These are phyloP conservation scores for Neurospora terricola DNA, from an alignment of 495 filamentous ascomycete species.

Conservation along the genomic window DNA sequence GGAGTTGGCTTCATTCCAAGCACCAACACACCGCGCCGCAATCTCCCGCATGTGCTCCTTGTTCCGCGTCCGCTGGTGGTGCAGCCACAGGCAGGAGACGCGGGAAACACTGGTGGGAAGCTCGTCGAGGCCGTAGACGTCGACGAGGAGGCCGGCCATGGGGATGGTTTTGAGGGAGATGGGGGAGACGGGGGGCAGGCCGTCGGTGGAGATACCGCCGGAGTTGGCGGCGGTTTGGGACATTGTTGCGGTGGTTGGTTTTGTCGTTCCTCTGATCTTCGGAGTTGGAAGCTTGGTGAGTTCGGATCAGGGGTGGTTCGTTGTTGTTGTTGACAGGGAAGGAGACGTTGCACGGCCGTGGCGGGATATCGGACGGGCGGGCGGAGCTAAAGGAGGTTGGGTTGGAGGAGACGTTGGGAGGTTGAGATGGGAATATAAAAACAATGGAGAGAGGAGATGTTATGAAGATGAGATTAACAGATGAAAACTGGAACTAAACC, in stretches of 20 bases:
- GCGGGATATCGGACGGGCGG: background rate
- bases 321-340: background rate
- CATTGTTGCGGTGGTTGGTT: conserved; percentile 1
- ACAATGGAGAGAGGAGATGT: background rate
- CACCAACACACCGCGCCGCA: conserved; percentile 25
- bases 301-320: background rate
- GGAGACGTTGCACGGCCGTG: background rate
- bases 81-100: conserved; percentile 73
- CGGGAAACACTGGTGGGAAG: conserved; percentile 38
- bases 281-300: background rate
- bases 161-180: conserved; percentile 52
- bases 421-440: no score
- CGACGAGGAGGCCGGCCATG: conserved; percentile 67
- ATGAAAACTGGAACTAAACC: background rate
- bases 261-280: background rate
- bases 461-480: background rate
- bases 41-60: conserved; percentile 58
- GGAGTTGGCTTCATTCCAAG: conserved; percentile 17
- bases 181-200: conserved; percentile 24
- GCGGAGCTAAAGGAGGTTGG: background rate
- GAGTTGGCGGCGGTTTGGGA: background rate
- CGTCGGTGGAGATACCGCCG: background rate
- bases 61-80: conserved; percentile 64
- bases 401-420: background rate
- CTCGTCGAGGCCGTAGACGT: conserved; percentile 72